phyloP scores from a whole-genome alignment of 305 asterid genomes.

The Caryopteris hybrid region DNA sequence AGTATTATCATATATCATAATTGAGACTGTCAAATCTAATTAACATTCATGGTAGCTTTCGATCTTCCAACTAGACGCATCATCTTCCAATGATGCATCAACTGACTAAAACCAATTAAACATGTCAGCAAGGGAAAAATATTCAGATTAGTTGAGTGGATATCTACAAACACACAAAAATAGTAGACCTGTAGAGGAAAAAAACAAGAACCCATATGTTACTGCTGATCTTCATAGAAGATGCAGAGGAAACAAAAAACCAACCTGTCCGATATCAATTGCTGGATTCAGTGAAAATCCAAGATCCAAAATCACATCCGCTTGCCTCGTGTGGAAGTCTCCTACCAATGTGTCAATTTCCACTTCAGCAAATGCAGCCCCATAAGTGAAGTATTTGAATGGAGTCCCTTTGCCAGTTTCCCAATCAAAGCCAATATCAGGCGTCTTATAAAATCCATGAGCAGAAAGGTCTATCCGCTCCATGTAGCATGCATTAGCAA shows the following conservation, averaged over 20 bases:
- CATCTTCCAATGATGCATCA: background rate
- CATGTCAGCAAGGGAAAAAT: background rate
- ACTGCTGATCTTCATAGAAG: background rate
- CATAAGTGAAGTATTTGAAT: slow-evolving; percentile 79
- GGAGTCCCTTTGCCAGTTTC: slow-evolving; percentile 67
- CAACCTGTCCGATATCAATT: slow-evolving; percentile 92
- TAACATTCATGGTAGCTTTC: background rate
- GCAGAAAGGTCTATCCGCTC: slow-evolving; percentile 94
- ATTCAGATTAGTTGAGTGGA: background rate
- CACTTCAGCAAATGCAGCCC: slow-evolving; percentile 93
- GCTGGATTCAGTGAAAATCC: slow-evolving; percentile 94
- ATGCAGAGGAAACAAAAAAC: background rate
- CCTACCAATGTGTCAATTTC: slow-evolving; percentile 94
- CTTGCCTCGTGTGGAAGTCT: slow-evolving; percentile 86
- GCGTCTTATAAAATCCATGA: slow-evolving; percentile 81
- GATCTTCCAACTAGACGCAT: background rate
- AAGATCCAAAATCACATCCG: slow-evolving; percentile 77
- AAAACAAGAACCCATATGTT: background rate
- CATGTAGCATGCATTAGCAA: slow-evolving; percentile 73
- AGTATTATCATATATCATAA: background rate
- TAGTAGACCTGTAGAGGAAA: background rate
- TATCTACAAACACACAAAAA: background rate
- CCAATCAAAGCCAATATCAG: slow-evolving; percentile 85
- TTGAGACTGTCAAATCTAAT: background rate
- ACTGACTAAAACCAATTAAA: background rate